These are phyloP conservation scores for Leptographium wingfieldii DNA, from an alignment of 2,329 filamentous ascomycete genomes.

Conservation along the genomic window DNA sequence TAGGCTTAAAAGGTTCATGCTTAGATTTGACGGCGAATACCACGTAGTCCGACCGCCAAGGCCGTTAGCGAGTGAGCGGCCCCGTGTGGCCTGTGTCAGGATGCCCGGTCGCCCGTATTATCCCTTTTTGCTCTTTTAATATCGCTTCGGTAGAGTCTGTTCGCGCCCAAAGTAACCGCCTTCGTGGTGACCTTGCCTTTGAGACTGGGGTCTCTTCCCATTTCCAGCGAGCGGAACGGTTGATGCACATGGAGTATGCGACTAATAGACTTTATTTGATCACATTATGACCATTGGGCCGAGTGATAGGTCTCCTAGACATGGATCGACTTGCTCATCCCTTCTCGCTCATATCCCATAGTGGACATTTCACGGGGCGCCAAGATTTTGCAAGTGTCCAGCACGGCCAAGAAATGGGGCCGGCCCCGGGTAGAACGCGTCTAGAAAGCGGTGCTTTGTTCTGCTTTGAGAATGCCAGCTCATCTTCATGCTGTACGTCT, in stretches of 20 bases:
- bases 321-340: not conserved
- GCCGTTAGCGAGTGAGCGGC: not conserved
- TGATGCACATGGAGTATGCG: not conserved
- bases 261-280: not conserved
- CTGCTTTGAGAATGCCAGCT: too few relatives aligned
- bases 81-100: slow-evolving; percentile 8
- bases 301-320: not conserved
- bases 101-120: slow-evolving; percentile 1
- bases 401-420: not conserved
- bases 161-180: not conserved
- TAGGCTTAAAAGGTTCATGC: slow-evolving; percentile 1
- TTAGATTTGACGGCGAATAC: not conserved
- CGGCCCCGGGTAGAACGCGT: too few relatives aligned
- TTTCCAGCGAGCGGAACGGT: not conserved
- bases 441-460: too few relatives aligned
- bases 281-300: not conserved
- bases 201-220: not conserved
- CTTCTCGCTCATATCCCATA: not conserved
- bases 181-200: not conserved
- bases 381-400: not conserved
- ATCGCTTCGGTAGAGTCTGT: not conserved
- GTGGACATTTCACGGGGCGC: not conserved
- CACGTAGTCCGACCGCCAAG: slow-evolving; percentile 10
- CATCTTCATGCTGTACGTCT: too few relatives aligned
- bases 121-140: not conserved